phyloP scores from a whole-genome alignment of 2,329 filamentous ascomycete species.

The Penicillium sp. region DNA sequence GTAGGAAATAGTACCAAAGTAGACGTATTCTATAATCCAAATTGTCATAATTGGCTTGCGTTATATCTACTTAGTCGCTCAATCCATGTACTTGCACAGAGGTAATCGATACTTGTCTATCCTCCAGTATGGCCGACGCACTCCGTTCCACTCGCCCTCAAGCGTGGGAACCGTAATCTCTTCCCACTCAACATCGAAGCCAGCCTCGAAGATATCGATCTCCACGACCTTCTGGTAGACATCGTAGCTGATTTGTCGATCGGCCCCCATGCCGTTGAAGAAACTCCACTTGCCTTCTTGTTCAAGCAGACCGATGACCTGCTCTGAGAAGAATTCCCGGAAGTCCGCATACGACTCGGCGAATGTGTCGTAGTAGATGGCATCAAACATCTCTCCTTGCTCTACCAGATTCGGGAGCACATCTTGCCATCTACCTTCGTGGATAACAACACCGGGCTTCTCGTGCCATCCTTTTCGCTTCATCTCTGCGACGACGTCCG shows the following conservation, averaged over 20 bases:
- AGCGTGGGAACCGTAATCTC: constrained; percentile 76
- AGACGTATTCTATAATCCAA: not conserved
- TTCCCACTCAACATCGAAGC: constrained; percentile 87
- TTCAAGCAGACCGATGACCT: constrained; percentile 75
- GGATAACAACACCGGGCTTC: constrained; percentile 62
- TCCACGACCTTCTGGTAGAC: constrained; percentile 93
- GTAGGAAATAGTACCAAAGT: not conserved
- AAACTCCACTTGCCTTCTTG: constrained; percentile 63
- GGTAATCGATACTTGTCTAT: constrained; percentile 63
- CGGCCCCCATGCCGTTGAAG: constrained; percentile 82
- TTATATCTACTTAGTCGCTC: not conserved
- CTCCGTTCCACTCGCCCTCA: constrained; percentile 83
- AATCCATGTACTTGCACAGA: constrained; percentile 46
- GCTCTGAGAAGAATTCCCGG: constrained; percentile 84
- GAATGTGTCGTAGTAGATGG: constrained; percentile 97
- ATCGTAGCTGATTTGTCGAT: constrained; percentile 91
- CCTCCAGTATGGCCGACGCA: constrained; percentile 88
- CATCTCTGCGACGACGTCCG: constrained; percentile 73
- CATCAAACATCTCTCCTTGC: constrained; percentile 74
- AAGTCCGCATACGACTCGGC: constrained; percentile 90
- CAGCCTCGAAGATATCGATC: constrained; percentile 86
- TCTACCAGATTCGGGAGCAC: constrained; percentile 71
- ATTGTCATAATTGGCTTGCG: not conserved
- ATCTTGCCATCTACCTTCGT: constrained; percentile 81
- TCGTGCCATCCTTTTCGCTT: constrained; percentile 71